Base-by-base conservation (phyloP, 2,329 filamentous ascomycete genomes). In the Curvularia spicifera region DNA sequence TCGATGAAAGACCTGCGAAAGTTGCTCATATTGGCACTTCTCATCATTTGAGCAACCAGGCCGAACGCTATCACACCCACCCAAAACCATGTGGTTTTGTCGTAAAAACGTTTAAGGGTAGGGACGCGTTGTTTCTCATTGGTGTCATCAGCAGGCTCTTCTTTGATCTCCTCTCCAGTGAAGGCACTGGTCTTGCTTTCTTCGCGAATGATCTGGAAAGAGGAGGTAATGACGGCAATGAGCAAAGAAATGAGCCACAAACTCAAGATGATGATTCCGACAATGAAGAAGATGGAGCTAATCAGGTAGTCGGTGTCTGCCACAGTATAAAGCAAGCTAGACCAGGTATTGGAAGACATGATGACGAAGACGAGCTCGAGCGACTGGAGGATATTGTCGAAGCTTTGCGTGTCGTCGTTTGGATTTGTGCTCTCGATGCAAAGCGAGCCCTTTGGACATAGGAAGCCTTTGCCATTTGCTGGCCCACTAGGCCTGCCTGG, bases 311-410 rank as follows among this genome's bases (percentile, higher is more conserved):
- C 95, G 26, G 91, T 96, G 71, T 96, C 88, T 52, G 91, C 93
- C 4, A 94, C 93, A 68, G 92, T 91, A 77, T 99, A 99, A 82
- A 99, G 92, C 52, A 98, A 80, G 76, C 98, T 92, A 1, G 92
- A 90, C 77, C 96, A 99, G 0, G 95, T 99, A 75, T 99, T 99
- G 48, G 93, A 94, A 70, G 92, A 97, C 91, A 99, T 99, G 72
- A 99, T 89, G 51, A 99, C 92, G 72, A 99, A 99, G 2, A 99
- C 93, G 57, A 98, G 82, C 78, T 99, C 93, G 51, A 98, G 80
- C 0, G 93, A 97, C 64, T 98, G 89, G 29, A 91, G 79, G 40
- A 99, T 96, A 73, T 98, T 94, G 80, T 99, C 95, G 72, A 98
- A 99, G 75, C 89, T 96, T 69, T 97, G 85, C 0, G 95, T 99